Evolutionary conservation across 768 basidiomycete species (phyloP), one percentile per base, ranked within the genome.

Genomic region (Crucibulum laeve): DNA sequence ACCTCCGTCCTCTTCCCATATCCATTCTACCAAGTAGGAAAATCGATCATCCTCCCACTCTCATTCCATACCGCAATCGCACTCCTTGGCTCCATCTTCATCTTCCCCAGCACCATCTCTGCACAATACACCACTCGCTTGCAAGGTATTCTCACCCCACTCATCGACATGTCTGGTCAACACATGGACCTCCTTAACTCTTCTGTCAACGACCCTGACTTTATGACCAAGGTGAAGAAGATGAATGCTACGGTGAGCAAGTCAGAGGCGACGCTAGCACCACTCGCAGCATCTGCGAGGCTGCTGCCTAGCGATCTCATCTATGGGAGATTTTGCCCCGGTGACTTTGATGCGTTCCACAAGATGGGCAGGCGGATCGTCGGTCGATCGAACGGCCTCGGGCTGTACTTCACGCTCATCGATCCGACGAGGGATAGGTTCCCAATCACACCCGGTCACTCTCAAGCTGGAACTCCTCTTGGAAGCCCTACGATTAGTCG

Each of bases 91-190:
- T 79, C 81, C 2, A 57, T 80, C 3, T 8, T 75, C 24, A 60
- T 88, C 34, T 87, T 87, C 58, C 86, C 87, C 0, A 64, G 68
- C 1, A 77, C 84, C 1, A 67, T 84, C 32, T 82, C 85, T 0
- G 63, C 80, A 0, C 63, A 72, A 37, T 87, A 83, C 53, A 76
- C 78, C 2, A 63, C 55, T 14, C 66, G 73, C 5, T 61, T 87
- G 1, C 64, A 68, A 33, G 61, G 46, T 3, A 71, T 80, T 5
- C 58, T 86, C 10, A 47, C 59, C 3, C 79, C 82, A 0, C 62
- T 87, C 6, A 54, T 65, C 14, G 58, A 59, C 1, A 62, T 71
- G 3, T 66, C 82, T 25, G 58, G 61, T 5, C 57, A 72, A 6
- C 82, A 87, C 46, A 61, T 61, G 17, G 45, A 56, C 3, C 62